Evolutionary conservation across 2,329 filamentous ascomycete species (phyloP), one percentile per base, ranked within the genome.

Genomic region (Fusarium tupiense): DNA sequence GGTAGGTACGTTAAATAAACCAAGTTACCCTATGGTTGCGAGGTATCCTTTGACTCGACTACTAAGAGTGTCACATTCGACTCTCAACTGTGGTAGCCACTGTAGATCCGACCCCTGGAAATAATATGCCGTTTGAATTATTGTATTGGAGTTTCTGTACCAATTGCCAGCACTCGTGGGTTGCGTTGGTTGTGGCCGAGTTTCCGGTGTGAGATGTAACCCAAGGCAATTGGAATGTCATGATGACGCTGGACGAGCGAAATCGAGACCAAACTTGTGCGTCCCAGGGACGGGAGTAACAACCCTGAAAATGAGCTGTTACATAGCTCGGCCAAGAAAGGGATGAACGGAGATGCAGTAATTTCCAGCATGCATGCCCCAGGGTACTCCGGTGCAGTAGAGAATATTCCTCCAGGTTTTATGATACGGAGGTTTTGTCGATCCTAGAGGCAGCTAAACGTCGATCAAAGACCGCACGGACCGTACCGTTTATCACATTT

Each of bases 401-500:
- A 59, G 52, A 57, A 50, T 53, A 58, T 47, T 43, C 57, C 63
- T 72, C 60, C 33, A 61, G 37, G 49, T 50, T 69, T 40, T 40
- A 35, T 59, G 57, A 22, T 58, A 58, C 54, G 61, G 72, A 69
- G 57, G 61, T 47, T 29, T 29, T 35, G 68, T 66, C 44, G 72
- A 74, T 74, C 72, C 33, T 53, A 29, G 47, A 72, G 24, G 73
- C 58, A 68, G 43, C 72, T 65, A 72, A 64, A 61, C 59, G 71
- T 64, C 63, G 69, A 66, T 70, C 69, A 56, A 65, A 71, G 62
- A 46, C 68, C 71, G 65, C 75, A 77, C 73, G 68, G 75, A 77
- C 75, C 65, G 66, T 71, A 67, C 68, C 71, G 63, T 77, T 59
- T 66, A 56, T 61, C 61, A 72, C 24, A 53, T 38, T 44, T 44